Base-by-base conservation (phyloP, 176 grass and related monocot genomes). In the Poa pratensis region DNA sequence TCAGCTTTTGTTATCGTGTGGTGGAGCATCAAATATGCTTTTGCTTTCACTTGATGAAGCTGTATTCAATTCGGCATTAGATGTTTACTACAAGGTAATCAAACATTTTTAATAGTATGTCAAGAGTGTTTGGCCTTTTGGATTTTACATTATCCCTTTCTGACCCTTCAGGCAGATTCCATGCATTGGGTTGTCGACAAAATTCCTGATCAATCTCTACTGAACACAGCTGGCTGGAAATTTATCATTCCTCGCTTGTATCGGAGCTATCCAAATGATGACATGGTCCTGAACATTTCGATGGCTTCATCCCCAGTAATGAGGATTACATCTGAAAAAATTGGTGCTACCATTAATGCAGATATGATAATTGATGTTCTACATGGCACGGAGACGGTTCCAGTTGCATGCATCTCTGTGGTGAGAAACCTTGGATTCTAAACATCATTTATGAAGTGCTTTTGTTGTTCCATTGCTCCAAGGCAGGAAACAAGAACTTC, bases 281-380 rank as follows among this genome's bases (percentile, higher is more conserved):
- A 91, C 37, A 98, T 98, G 93, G 35, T 80, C 57, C 46, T 98
- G 72, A 94, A 98, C 60, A 92, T 98, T 86, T 98, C 96, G 3
- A 81, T 98, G 85, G 73, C 91, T 75, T 95, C 96, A 88, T 52
- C 93, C 84, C 96, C 96, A 62, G 43, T 83, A 16, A 83, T 98
- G 68, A 58, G 49, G 62, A 88, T 98, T 89, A 89, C 78, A 40
- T 54, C 89, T 82, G 91, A 98, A 77, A 92, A 84, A 11, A 76
- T 98, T 45, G 85, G 86, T 82, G 88, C 88, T 24, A 89, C 81
- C 24, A 88, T 93, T 59, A 86, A 81, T 20, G 80, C 88, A 49
- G 96, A 98, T 83, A 91, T 94, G 88, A 89, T 87, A 87, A 87
- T 95, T 87, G 86, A 92, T 92, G 96, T 98, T 70, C 75, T 95